Percentiles rank a stretch among this genome's conserved stretches.
Conservation (phyloP, 805 yeast species). For the Suhomyces xylopsoci region DNA sequence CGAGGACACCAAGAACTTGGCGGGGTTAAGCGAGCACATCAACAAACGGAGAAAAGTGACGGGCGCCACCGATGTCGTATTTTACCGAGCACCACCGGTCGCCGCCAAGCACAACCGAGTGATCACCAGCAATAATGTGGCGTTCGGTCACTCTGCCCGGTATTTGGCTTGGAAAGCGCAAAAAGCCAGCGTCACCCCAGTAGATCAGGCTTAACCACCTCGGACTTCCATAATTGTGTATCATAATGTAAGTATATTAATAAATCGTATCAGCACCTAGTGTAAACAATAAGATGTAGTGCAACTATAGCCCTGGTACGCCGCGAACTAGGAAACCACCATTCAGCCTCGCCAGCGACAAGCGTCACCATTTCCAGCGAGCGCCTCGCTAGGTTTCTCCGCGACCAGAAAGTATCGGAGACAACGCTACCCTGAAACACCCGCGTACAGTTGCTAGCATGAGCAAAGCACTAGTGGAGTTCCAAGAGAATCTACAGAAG, state of each 20-base stretch:
- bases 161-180: slow-evolving; percentile 51
- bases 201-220: slow-evolving; percentile 1
- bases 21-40: slow-evolving; percentile 19
- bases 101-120: slow-evolving; percentile 24
- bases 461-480: slow-evolving; percentile 32
- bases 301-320: not conserved
- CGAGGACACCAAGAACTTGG: slow-evolving; percentile 15
- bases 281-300: not conserved
- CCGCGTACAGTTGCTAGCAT: slow-evolving; percentile 8
- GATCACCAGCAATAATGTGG: slow-evolving; percentile 30
- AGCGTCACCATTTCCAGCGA: not conserved
- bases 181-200: not conserved
- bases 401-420: not conserved
- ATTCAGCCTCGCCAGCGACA: not conserved
- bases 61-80: slow-evolving; percentile 33
- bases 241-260: not conserved
- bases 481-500: slow-evolving; percentile 48
- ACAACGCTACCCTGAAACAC: not conserved
- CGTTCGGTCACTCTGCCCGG: slow-evolving; percentile 69
- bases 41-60: slow-evolving; percentile 22
- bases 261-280: not conserved
- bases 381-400: not conserved
- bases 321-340: not conserved
- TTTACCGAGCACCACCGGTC: slow-evolving; percentile 70
- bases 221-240: slow-evolving; percentile 1